Evolutionary conservation across 345 rosid species (phyloP), one percentile per base, ranked within the genome.

Genomic region (Syzygium grande): DNA sequence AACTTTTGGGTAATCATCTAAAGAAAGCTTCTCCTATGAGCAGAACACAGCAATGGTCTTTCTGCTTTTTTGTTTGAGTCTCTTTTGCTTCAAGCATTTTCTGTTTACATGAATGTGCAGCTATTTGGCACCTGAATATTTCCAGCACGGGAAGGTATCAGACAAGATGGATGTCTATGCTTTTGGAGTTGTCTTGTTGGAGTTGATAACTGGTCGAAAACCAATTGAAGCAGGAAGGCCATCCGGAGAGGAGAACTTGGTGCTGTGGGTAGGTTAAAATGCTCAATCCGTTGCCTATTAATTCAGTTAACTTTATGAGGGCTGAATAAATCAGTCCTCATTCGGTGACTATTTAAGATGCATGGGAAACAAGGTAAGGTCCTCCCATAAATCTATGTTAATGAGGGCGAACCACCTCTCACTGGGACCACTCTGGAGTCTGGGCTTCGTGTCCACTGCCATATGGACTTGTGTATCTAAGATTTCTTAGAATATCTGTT

Each of bases 131-230:
- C 99, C 99, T 6, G 98, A 97, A 92, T 97, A 97, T 89, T 97
- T 97, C 90, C 99, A 97, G 92, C 99, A 97, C 65, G 99, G 99
- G 43, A 96, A 96, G 92, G 95, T 97, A 88, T 97, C 99, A 1
- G 94, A 94, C 90, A 97, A 95, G 92, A 97, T 98, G 1, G 99
- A 97, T 92, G 98, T 97, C 87, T 97, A 95, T 91, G 99, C 99
- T 79, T 97, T 94, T 78, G 99, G 99, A 65, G 99, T 97, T 17
- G 98, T 97, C 87, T 92, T 97, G 51, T 90, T 97, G 92, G 99
- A 97, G 91, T 90, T 97, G 87, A 87, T 97, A 84, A 95, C 99
- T 0, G 98, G 98, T 58, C 94, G 98, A 86, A 96, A 96, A 87
- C 99, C 99, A 51, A 95, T 95, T 87, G 99, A 97, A 92, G 93